Evolutionary conservation across 306 rosid species (phyloP).

Genomic region (Malus sieversii): DNA sequence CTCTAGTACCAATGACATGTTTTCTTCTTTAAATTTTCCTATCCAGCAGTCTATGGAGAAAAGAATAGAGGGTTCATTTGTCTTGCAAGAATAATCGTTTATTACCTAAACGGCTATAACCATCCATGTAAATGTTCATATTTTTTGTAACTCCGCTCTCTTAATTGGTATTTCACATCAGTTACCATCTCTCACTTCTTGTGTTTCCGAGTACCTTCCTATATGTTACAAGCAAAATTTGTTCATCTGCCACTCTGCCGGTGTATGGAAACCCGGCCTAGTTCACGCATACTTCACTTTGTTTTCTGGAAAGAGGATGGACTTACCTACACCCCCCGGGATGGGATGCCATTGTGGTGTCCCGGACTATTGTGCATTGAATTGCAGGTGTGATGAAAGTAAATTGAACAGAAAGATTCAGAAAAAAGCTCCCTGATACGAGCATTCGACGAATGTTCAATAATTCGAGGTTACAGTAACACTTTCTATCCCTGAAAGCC

Average conservation of each 20-base stretch:
- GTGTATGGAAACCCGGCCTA: not conserved
- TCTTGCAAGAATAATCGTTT: constrained; percentile 51
- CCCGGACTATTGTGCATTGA: not conserved
- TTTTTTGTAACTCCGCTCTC: not conserved
- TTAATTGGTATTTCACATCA: constrained; percentile 6
- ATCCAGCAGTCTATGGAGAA: constrained; percentile 55
- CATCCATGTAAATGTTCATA: constrained; percentile 22
- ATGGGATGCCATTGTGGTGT: too few relatives aligned
- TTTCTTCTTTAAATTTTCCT: constrained; percentile 54
- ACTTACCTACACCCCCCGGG: too few relatives aligned
- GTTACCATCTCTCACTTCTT: not conserved
- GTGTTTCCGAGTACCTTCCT: not conserved
- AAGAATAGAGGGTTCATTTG: constrained; percentile 86
- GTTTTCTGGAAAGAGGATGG: too few relatives aligned
- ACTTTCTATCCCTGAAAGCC: constrained; percentile 8
- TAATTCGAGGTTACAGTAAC: not conserved
- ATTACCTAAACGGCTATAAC: not conserved
- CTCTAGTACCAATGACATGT: constrained; percentile 51
- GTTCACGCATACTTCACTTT: too few relatives aligned
- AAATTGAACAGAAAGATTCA: not conserved
- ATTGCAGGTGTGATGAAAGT: not conserved
- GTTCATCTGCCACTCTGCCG: not conserved
- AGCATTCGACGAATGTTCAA: not conserved
- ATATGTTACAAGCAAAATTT: not conserved
- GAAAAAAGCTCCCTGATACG: too few relatives aligned